Evolutionary conservation across 257 asterid genomes (phyloP).

Genomic region (Craterostigma plantagineum): DNA sequence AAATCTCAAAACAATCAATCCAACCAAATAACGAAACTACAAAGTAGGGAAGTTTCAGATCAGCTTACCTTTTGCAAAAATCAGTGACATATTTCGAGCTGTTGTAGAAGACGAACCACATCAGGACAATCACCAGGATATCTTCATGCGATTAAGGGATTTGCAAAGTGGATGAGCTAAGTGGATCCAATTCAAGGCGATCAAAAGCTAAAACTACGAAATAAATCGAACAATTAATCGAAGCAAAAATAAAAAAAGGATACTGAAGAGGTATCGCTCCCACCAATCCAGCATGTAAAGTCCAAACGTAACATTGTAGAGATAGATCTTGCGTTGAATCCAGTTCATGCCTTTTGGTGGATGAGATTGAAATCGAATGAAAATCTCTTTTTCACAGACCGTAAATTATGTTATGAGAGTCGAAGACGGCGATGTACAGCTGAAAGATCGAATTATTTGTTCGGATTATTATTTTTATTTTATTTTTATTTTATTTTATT

Average conservation of each 20-base stretch:
- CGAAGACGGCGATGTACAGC: no score
- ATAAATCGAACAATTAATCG: neutral
- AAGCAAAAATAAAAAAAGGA: conserved; percentile 13
- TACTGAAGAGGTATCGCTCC: conserved; percentile 65
- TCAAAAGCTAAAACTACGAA: neutral
- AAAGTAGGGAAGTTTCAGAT: neutral
- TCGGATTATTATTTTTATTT: no score
- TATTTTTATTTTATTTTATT: no score
- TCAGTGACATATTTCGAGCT: conserved; percentile 15
- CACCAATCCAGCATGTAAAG: conserved; percentile 76
- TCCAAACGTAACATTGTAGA: conserved; percentile 65
- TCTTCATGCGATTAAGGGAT: conserved; percentile 19
- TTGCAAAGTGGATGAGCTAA: conserved; percentile 3
- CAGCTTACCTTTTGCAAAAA: conserved; percentile 18
- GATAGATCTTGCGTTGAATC: conserved; percentile 52
- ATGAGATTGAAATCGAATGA: no score
- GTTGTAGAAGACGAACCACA: conserved; percentile 29
- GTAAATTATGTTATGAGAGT: no score
- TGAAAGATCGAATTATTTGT: no score
- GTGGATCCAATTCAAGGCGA: neutral
- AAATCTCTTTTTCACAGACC: no score
- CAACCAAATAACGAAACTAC: neutral
- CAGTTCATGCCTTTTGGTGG: conserved; percentile 23
- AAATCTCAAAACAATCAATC: neutral
- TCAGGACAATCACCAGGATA: conserved; percentile 25